Base-by-base conservation (phyloP, 2,329 filamentous ascomycete genomes). In the Alternaria triticimaculans region DNA sequence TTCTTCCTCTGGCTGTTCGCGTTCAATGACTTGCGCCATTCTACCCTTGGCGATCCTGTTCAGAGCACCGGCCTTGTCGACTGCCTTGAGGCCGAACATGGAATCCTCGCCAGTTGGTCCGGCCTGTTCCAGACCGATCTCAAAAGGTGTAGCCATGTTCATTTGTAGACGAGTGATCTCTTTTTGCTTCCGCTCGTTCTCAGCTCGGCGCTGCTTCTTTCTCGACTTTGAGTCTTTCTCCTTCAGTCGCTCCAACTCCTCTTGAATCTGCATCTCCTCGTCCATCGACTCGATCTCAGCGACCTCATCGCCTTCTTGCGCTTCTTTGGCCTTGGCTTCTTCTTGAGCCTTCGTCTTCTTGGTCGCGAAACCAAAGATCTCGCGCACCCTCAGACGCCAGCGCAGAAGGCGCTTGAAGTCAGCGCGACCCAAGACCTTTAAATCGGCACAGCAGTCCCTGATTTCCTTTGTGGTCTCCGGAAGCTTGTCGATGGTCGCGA, bases 121-220 rank as follows among this genome's bases (percentile, higher is more conserved):
- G 23, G 87, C 83, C 80, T 96, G 93, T 77, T 97, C 96, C 82
- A 97, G 88, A 74, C 96, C 96, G 67, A 99, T 97, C 68, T 99
- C 96, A 85, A 93, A 96, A 8, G 96, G 96, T 1, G 94, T 92
- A 3, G 90, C 91, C 96, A 99, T 99, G 82, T 97, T 91, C 84
- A 99, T 89, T 80, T 99, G 96, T 91, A 99, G 91, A 33, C 96
- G 90, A n/a, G 97, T 86, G 64, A 98, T 93, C 69, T 98, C 96
- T 72, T 92, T 96, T 72, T 96, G 92, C 81, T 97, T 98, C 80
- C 89, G 89, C 80, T 99, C 96, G 69, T 99, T 99, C 64, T 97
- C 94, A 72, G 87, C 92, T 68, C 94, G 87, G 70, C 91, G 89
- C 74, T 97, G 92, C 72, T 93, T 91, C 82, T 94, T 96, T 80